Percentiles rank a stretch among this genome's conserved stretches.
Evolutionary conservation across 2,329 filamentous ascomycete species (phyloP).

Genomic region (Verticillium longisporum): DNA sequence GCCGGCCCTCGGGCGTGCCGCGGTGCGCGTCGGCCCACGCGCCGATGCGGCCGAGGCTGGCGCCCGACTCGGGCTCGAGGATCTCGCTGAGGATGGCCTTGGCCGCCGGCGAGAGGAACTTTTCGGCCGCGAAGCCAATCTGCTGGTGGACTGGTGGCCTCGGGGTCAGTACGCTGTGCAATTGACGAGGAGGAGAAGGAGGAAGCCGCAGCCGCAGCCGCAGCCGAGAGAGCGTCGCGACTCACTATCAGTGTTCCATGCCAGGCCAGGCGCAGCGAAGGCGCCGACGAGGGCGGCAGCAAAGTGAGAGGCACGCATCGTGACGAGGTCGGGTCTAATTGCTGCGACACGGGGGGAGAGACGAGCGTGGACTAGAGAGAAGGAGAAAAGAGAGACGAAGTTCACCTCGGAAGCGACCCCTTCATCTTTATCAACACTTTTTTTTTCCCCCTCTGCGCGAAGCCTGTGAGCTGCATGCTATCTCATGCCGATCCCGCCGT

Average conservation of each 20-base stretch:
- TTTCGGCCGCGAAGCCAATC: conserved; percentile 12
- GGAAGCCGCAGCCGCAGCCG: no score
- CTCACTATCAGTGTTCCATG: conserved; percentile 3
- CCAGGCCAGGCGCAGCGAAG: conserved; percentile 1
- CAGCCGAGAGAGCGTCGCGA: background rate
- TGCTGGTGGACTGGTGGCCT: conserved; percentile 7
- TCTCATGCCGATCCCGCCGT: background rate
- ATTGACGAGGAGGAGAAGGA: background rate
- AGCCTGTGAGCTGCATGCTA: background rate
- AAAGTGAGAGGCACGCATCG: conserved; percentile 2
- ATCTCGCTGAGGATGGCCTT: conserved; percentile 8
- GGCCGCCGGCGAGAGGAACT: conserved; percentile 8
- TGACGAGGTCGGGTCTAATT: background rate
- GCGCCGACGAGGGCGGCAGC: background rate
- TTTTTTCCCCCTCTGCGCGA: background rate
- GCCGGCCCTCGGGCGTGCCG: conserved; percentile 9
- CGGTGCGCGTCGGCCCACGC: conserved; percentile 12
- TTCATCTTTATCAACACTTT: background rate
- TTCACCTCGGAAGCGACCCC: background rate
- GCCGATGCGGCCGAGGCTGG: conserved; percentile 11
- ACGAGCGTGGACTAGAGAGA: background rate
- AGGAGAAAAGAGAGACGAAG: background rate
- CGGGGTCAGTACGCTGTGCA: background rate
- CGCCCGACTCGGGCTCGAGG: conserved; percentile 10
- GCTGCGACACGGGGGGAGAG: background rate